These are phyloP conservation scores for Trichodelitschia bisporula DNA, from an alignment of 495 filamentous ascomycete genomes.

Conservation along the genomic window DNA sequence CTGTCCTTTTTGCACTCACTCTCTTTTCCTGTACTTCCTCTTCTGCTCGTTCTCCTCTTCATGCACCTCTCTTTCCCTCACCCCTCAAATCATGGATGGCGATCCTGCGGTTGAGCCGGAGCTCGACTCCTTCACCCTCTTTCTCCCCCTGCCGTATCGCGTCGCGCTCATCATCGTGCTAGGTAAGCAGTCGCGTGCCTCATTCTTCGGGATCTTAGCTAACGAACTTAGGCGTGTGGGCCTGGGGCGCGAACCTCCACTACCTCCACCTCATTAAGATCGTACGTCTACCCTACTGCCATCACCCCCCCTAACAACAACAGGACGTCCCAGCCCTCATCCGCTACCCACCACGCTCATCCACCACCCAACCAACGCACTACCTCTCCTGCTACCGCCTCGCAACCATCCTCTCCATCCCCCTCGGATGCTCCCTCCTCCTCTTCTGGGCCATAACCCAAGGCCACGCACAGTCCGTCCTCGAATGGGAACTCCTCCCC, in stretches of 20 bases:
- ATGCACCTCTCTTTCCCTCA: no score
- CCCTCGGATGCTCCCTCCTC: conserved; percentile 41
- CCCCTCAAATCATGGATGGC: no score
- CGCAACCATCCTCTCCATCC: conserved; percentile 44
- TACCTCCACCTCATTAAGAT: conserved; percentile 50
- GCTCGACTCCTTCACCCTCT: conserved; percentile 64
- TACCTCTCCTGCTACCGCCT: conserved; percentile 64
- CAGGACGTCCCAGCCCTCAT: conserved; percentile 60
- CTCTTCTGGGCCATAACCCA: conserved; percentile 65
- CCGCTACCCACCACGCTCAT: conserved; percentile 46
- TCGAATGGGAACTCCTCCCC: conserved; percentile 55
- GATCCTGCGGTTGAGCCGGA: no score
- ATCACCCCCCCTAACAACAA: conserved; percentile 6
- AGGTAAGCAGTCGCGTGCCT: conserved; percentile 25
- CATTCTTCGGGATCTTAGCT: not conserved
- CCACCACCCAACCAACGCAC: conserved; percentile 38
- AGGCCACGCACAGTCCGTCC: conserved; percentile 37
- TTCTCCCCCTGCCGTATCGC: conserved; percentile 68
- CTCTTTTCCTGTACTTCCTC: no score
- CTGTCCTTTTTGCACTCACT: no score
- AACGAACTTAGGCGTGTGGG: conserved; percentile 48
- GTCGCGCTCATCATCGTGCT: conserved; percentile 56
- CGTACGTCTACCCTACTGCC: conserved; percentile 17
- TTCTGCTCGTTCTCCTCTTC: no score
- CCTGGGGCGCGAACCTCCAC: conserved; percentile 71